Percentiles rank a stretch among this genome's conserved stretches.
Evolutionary conservation across 2,329 filamentous ascomycete species (phyloP).

Genomic region (Cladophialophora bantiana): DNA sequence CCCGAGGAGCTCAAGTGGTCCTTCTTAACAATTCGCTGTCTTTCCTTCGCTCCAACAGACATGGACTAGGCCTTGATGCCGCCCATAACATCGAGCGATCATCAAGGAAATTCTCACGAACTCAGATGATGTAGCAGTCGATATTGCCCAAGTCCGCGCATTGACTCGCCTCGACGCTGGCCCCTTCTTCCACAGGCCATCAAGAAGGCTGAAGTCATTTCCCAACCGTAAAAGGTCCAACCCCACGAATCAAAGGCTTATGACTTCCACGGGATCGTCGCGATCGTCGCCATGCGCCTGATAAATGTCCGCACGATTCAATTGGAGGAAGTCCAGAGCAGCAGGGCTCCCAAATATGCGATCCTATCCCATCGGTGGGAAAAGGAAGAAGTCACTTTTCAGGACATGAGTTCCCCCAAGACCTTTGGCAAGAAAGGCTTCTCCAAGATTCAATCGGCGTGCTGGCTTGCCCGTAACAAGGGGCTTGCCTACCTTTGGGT

Average conservation of each 20-base stretch:
- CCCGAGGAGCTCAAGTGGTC: not conserved
- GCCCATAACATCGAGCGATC: not conserved
- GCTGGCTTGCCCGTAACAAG: constrained; percentile 40
- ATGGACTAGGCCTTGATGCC: not conserved
- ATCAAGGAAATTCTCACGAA: not conserved
- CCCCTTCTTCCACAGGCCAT: not conserved
- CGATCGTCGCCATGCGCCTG: constrained; percentile 33
- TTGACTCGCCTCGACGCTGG: not conserved
- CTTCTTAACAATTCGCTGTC: not conserved
- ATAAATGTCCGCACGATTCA: constrained; percentile 35
- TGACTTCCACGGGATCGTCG: not conserved
- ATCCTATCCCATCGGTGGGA: constrained; percentile 43
- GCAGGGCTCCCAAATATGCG: constrained; percentile 35
- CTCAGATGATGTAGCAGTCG: not conserved
- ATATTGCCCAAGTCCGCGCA: not conserved
- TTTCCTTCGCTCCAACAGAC: not conserved
- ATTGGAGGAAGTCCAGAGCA: constrained; percentile 33
- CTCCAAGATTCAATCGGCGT: constrained; percentile 41
- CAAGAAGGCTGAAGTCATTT: not conserved
- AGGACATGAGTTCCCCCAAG: constrained; percentile 30
- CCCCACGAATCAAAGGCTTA: not conserved
- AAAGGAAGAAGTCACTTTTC: constrained; percentile 39
- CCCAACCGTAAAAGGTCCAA: not conserved
- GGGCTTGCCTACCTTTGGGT: constrained; percentile 47
- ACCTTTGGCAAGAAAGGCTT: constrained; percentile 38